Evolutionary conservation across 805 yeast species (phyloP).

Genomic region (Candida ovalis): DNA sequence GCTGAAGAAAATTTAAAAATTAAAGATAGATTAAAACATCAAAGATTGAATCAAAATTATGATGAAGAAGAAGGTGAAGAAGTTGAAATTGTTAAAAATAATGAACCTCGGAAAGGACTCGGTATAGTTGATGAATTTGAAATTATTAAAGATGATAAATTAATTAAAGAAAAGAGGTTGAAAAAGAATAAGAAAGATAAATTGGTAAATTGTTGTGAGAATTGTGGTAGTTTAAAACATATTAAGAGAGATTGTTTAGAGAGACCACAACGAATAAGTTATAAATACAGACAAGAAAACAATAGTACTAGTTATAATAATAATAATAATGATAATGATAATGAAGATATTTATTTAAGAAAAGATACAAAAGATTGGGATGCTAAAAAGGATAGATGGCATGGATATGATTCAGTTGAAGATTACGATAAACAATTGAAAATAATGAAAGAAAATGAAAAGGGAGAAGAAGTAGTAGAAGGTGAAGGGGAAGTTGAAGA

Average conservation of each 20-base stretch:
- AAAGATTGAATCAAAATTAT: constrained; percentile 39
- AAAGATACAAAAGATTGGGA: constrained; percentile 50
- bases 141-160: constrained; percentile 15
- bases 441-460: constrained; percentile 48
- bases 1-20: constrained; percentile 17
- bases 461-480: constrained; percentile 24
- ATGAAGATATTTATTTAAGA: constrained; percentile 13
- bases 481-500: constrained; percentile 11
- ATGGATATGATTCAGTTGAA: constrained; percentile 58
- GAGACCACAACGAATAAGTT: constrained; percentile 44
- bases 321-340: constrained; percentile 3
- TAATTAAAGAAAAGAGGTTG: constrained; percentile 2
- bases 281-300: constrained; percentile 27
- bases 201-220: constrained; percentile 39
- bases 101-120: constrained; percentile 49
- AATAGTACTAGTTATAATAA: constrained; percentile 23
- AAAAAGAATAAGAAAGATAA: constrained; percentile 2
- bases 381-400: constrained; percentile 76
- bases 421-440: constrained; percentile 54
- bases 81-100: constrained; percentile 40
- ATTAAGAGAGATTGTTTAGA: constrained; percentile 53
- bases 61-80: too few relatives aligned
- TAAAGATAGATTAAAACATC: constrained; percentile 54
- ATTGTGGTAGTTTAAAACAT: constrained; percentile 56
- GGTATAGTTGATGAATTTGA: constrained; percentile 51